Conservation (phyloP, 371 early-diverging fungal species). For the Apophysomyces variabilis region DNA sequence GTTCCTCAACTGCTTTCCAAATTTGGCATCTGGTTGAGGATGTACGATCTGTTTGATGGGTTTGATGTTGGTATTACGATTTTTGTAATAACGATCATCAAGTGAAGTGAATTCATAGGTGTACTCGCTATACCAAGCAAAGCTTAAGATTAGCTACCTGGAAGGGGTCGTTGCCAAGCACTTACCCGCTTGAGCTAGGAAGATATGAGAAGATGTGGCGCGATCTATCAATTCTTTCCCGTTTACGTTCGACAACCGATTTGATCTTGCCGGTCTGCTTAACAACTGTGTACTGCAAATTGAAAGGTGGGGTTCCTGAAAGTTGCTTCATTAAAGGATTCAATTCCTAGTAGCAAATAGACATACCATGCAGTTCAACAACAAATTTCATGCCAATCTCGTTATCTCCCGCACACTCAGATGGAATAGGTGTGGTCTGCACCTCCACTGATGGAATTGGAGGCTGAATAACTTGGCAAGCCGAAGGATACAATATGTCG, state of each 20-base stretch:
- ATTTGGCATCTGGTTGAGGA: conserved; percentile 58
- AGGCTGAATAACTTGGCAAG: conserved; percentile 50
- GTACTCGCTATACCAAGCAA: conserved; percentile 33
- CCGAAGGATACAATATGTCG: conserved; percentile 44
- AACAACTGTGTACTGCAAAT: conserved; percentile 40
- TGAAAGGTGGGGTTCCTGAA: conserved; percentile 45
- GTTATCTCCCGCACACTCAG: conserved; percentile 49
- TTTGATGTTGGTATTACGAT: conserved; percentile 28
- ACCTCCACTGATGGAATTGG: conserved; percentile 41
- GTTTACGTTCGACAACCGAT: conserved; percentile 30
- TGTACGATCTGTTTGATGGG: conserved; percentile 48
- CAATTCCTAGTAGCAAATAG: background rate
- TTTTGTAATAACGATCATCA: conserved; percentile 49
- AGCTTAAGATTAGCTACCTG: background rate
- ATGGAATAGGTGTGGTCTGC: conserved; percentile 45
- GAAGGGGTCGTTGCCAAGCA: background rate
- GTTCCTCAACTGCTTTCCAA: conserved; percentile 20
- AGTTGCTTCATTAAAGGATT: background rate
- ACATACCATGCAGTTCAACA: conserved; percentile 38
- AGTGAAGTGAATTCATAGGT: conserved; percentile 45
- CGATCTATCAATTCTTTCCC: conserved; percentile 40
- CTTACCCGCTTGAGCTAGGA: conserved; percentile 48
- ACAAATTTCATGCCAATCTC: conserved; percentile 55
- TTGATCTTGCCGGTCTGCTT: conserved; percentile 33
- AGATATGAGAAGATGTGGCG: conserved; percentile 48